A percentile compares a stretch with the other conserved stretches of the same genome.
These are phyloP conservation scores for Dendrobium catenatum DNA, from an alignment of 106 monocot species.

Conservation along the genomic window DNA sequence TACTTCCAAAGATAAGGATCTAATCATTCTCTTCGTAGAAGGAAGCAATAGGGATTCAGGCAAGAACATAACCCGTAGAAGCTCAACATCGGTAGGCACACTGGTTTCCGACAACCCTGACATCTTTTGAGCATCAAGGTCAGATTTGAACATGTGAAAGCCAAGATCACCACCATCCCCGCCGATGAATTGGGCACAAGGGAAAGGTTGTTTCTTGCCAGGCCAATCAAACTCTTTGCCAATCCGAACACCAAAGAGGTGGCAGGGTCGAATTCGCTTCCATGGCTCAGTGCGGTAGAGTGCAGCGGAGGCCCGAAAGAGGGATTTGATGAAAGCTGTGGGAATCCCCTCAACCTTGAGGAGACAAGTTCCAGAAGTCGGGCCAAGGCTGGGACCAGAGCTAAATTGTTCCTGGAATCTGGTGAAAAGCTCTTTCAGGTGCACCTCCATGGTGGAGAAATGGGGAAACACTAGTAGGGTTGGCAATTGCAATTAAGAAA, in stretches of 20 bases:
- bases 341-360: slow-evolving; percentile 25
- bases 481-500: neutral
- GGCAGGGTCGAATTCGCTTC: slow-evolving; percentile 38
- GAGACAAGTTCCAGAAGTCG: slow-evolving; percentile 42
- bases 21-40: slow-evolving; percentile 40
- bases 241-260: slow-evolving; percentile 41
- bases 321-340: slow-evolving; percentile 34
- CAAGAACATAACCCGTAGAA: slow-evolving; percentile 39
- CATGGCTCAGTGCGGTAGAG: slow-evolving; percentile 62
- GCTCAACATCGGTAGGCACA: slow-evolving; percentile 25
- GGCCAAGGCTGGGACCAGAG: slow-evolving; percentile 46
- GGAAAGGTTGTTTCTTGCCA: slow-evolving; percentile 34
- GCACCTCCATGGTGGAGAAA: slow-evolving; percentile 36
- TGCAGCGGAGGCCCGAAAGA: slow-evolving; percentile 50
- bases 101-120: slow-evolving; percentile 23
- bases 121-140: slow-evolving; percentile 31
- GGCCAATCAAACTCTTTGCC: slow-evolving; percentile 56
- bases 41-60: slow-evolving; percentile 28
- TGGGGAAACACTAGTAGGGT: neutral
- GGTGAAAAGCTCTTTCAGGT: slow-evolving; percentile 37
- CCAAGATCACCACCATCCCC: slow-evolving; percentile 62
- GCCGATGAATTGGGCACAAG: slow-evolving; percentile 53
- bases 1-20: slow-evolving; percentile 36
- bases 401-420: slow-evolving; percentile 56
- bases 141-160: slow-evolving; percentile 47